phyloP scores from a whole-genome alignment of 805 yeast species.

The Candida ortonii region DNA sequence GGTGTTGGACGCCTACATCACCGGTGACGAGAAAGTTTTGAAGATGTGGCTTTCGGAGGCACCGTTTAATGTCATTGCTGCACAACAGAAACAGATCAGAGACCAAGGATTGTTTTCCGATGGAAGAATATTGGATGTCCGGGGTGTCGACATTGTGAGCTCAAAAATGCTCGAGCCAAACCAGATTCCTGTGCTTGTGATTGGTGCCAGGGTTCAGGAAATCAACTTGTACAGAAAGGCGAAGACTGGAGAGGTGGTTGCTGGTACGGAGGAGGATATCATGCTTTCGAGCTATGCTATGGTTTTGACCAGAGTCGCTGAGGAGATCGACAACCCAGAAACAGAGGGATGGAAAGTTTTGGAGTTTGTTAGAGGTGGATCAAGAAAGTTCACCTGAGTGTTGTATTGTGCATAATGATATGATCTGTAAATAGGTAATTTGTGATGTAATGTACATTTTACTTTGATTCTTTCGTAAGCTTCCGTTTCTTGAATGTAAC shows the following conservation, averaged over 20 bases:
- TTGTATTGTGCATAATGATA: no score
- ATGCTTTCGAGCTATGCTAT: conserved; percentile 91
- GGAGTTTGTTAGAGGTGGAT: conserved; percentile 91
- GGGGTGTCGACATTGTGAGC: conserved; percentile 90
- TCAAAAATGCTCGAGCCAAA: conserved; percentile 87
- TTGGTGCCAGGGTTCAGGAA: conserved; percentile 96
- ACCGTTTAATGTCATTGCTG: conserved; percentile 90
- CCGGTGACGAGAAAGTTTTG: conserved; percentile 80
- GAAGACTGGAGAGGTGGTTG: conserved; percentile 91
- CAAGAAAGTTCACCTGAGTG: conserved; percentile 72
- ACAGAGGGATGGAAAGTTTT: conserved; percentile 97
- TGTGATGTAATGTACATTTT: conserved; percentile 4
- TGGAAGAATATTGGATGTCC: conserved; percentile 85
- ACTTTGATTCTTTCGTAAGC: conserved; percentile 2
- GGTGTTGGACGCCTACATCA: conserved; percentile 88
- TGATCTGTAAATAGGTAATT: conserved; percentile 10
- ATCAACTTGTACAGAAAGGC: conserved; percentile 82
- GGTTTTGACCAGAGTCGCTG: conserved; percentile 92
- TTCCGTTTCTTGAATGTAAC: conserved; percentile 20
- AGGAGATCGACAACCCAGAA: conserved; percentile 81
- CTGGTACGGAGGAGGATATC: conserved; percentile 93
- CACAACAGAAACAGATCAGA: conserved; percentile 86
- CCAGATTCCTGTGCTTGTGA: conserved; percentile 87
- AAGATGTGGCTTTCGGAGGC: conserved; percentile 96
- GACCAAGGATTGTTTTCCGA: conserved; percentile 92